Evolutionary conservation across 495 filamentous ascomycete genomes (phyloP).

Genomic region (Talaromyces proteolyticus): DNA sequence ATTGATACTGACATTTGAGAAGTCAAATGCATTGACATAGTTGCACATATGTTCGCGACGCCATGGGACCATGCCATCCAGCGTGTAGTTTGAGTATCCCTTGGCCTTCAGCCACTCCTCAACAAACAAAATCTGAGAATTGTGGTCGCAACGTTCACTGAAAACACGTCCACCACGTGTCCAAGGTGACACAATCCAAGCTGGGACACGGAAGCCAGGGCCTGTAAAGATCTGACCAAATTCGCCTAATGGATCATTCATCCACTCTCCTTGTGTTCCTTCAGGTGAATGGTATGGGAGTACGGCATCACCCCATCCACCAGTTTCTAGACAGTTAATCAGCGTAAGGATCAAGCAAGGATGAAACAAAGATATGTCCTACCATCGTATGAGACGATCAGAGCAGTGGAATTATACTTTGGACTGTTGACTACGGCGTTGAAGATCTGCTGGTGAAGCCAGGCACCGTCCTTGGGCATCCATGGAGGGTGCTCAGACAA

Average conservation of each 20-base stretch:
- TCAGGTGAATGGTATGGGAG: slow-evolving; percentile 45
- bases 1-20: slow-evolving; percentile 27
- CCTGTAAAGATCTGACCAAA: slow-evolving; percentile 45
- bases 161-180: slow-evolving; percentile 49
- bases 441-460: slow-evolving; percentile 49
- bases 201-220: slow-evolving; percentile 48
- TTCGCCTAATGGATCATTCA: slow-evolving; percentile 41
- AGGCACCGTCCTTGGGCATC: slow-evolving; percentile 48
- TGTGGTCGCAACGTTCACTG: slow-evolving; percentile 51
- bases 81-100: slow-evolving; percentile 40
- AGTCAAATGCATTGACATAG: slow-evolving; percentile 46
- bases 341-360: background rate
- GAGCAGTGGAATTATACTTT: slow-evolving; percentile 40
- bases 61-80: slow-evolving; percentile 45
- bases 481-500: slow-evolving; percentile 50
- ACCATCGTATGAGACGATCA: slow-evolving; percentile 50
- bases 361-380: background rate
- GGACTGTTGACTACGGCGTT: slow-evolving; percentile 43
- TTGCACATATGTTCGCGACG: slow-evolving; percentile 50
- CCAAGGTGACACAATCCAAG: slow-evolving; percentile 53
- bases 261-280: slow-evolving; percentile 48
- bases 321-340: slow-evolving; percentile 32
- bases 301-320: slow-evolving; percentile 51
- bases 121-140: slow-evolving; percentile 50
- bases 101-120: slow-evolving; percentile 47